Evolutionary conservation across 495 filamentous ascomycete species (phyloP).

Genomic region (Talaromyces wortmannii): DNA sequence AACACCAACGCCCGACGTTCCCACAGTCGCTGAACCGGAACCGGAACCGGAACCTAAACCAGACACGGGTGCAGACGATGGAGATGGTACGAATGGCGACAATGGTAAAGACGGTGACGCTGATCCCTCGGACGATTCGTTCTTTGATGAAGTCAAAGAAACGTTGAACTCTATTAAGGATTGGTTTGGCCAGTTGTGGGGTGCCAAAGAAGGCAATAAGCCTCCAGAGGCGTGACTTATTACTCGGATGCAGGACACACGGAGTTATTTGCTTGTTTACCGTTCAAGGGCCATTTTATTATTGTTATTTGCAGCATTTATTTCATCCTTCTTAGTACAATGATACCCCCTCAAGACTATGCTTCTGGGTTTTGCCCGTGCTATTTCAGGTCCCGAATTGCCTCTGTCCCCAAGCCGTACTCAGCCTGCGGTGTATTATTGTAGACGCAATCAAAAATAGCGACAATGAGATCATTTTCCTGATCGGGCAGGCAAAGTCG

Average conservation of each 20-base stretch:
- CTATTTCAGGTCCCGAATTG: no score
- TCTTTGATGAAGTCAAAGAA: conserved; percentile 31
- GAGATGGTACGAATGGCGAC: neutral
- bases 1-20: conserved; percentile 1
- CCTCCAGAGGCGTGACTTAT: conserved; percentile 2
- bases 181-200: conserved; percentile 29
- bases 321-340: neutral
- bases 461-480: no score
- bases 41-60: no score
- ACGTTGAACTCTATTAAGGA: conserved; percentile 30
- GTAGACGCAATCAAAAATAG: no score
- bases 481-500: no score
- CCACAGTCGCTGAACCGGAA: conserved; percentile 8
- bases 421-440: no score
- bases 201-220: conserved; percentile 27
- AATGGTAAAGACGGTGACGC: conserved; percentile 9
- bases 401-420: no score
- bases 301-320: neutral
- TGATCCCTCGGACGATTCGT: conserved; percentile 15
- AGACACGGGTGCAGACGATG: no score
- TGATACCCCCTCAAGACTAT: neutral
- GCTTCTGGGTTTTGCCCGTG: no score
- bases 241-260: neutral
- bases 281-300: neutral
- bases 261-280: neutral